phyloP scores from a whole-genome alignment of 2,329 filamentous ascomycete species.

The Neopestalotiopsis sp. region DNA sequence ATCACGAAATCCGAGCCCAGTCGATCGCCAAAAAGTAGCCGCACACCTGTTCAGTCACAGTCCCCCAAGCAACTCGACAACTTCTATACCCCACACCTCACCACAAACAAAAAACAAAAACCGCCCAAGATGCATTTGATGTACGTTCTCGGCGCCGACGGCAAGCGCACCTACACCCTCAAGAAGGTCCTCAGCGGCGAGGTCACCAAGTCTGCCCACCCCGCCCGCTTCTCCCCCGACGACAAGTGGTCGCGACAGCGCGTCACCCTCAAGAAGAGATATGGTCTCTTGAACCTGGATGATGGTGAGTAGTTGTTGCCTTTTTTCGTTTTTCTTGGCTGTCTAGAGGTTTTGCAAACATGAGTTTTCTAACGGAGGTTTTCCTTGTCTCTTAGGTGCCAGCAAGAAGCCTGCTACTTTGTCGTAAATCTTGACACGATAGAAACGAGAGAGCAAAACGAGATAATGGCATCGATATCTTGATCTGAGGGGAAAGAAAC shows the following conservation, averaged over 20 bases:
- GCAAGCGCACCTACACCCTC: conserved; percentile 93
- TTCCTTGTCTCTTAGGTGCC: conserved; percentile 12
- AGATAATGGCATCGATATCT: too few species aligned
- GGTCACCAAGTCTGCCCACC: conserved; percentile 95
- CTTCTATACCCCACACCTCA: not conserved
- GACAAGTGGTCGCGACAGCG: conserved; percentile 98
- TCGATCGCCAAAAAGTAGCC: not conserved
- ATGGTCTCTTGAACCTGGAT: conserved; percentile 86
- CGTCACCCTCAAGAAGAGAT: conserved; percentile 93
- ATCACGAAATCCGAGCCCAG: not conserved
- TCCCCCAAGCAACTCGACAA: not conserved
- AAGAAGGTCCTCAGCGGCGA: conserved; percentile 85
- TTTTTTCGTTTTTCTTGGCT: too few species aligned
- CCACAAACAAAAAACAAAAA: not conserved
- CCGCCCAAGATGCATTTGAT: conserved; percentile 60
- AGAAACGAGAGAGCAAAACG: too few species aligned
- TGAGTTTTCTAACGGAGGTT: conserved; percentile 13
- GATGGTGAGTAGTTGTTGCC: conserved; percentile 49
- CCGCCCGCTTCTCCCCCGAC: conserved; percentile 94
- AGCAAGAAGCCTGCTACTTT: conserved; percentile 18
- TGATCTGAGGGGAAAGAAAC: too few species aligned
- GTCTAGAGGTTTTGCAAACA: conserved; percentile 21
- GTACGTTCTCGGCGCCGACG: conserved; percentile 84
- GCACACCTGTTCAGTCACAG: too few species aligned
- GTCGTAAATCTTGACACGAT: conserved; percentile 3